Percentiles rank a stretch among this genome's conserved stretches.
Evolutionary conservation across 108 stramenopile species (phyloP).

Genomic region (Pseudonitzschia multiseries): DNA sequence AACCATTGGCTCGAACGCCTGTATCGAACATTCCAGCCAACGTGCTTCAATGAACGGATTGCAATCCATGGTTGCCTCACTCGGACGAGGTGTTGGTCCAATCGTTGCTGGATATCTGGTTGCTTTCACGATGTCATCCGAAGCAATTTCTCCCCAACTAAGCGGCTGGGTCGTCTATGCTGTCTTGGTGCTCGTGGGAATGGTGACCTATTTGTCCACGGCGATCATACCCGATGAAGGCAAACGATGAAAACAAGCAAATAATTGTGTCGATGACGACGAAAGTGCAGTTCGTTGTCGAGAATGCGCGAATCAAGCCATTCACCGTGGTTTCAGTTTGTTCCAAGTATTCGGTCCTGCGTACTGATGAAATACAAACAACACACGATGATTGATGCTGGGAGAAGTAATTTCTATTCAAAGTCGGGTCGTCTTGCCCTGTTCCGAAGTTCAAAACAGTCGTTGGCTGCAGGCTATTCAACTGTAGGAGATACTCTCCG

Average conservation of each 20-base stretch:
- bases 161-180: conserved; percentile 3
- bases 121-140: neutral
- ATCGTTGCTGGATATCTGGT: conserved; percentile 47
- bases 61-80: conserved; percentile 49
- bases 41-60: conserved; percentile 75
- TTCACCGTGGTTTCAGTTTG: no score
- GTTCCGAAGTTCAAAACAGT: no score
- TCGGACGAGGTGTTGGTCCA: conserved; percentile 58
- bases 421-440: no score
- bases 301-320: no score
- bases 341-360: no score
- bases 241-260: neutral
- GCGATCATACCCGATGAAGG: neutral
- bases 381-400: no score
- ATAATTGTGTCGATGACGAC: neutral
- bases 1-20: conserved; percentile 53
- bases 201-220: neutral
- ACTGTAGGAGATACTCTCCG: no score
- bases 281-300: no score
- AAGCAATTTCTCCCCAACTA: neutral
- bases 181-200: neutral
- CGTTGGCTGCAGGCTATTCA: no score
- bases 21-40: conserved; percentile 46
- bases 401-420: no score
- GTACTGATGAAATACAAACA: no score